Conservation (phyloP, 352 stramenopile species). For the Globisporangium mamillatum region DNA sequence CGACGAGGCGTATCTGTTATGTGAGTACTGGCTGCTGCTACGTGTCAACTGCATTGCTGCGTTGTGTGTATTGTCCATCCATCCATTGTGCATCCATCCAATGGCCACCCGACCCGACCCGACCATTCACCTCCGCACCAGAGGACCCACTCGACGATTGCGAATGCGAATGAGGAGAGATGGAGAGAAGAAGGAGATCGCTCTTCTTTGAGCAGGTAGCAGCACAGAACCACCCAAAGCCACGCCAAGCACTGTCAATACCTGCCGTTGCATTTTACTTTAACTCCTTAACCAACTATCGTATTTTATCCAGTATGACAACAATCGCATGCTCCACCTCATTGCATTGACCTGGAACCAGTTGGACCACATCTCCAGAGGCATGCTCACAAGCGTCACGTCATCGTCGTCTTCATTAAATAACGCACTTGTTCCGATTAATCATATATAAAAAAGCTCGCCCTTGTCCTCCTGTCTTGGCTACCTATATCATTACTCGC, state of each 20-base stretch:
- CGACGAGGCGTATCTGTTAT: background rate
- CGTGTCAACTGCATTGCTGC: background rate
- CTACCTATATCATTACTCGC: background rate
- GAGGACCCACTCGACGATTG: background rate
- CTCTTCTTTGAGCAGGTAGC: background rate
- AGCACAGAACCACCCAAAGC: background rate
- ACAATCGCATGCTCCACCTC: no score
- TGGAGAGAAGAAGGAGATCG: background rate
- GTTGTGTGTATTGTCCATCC: background rate
- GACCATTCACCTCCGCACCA: background rate
- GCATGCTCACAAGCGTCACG: background rate
- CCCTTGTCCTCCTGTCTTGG: constrained; percentile 8
- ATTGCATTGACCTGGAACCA: no score
- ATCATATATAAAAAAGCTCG: background rate
- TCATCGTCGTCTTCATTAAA: background rate
- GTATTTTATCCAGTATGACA: background rate
- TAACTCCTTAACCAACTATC: constrained; percentile 9
- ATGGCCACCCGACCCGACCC: background rate
- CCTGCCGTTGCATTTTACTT: background rate
- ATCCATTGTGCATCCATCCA: background rate
- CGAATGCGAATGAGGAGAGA: background rate
- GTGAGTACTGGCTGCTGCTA: background rate
- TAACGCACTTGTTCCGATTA: constrained; percentile 5
- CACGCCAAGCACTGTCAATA: background rate
- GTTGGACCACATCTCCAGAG: no score